These are phyloP conservation scores for Chromosphaera perkinsii DNA, from an alignment of 208 protist genomes.

Conservation along the genomic window DNA sequence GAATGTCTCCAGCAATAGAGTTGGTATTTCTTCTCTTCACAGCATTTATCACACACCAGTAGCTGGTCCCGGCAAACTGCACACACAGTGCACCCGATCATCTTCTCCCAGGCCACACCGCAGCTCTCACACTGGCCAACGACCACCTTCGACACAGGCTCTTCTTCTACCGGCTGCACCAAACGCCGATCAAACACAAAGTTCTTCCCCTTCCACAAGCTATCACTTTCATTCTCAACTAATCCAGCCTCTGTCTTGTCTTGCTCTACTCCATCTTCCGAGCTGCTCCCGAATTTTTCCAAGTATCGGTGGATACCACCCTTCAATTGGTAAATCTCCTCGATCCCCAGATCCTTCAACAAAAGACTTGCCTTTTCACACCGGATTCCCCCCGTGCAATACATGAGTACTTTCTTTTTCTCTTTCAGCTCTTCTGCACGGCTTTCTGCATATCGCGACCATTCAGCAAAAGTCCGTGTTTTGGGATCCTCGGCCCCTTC, in stretches of 20 bases:
- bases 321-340: constrained; percentile 4
- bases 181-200: constrained; percentile 6
- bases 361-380: constrained; percentile 10
- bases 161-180: not conserved
- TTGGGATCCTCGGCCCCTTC: not conserved
- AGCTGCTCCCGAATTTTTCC: not conserved
- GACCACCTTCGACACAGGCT: not conserved
- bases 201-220: constrained; percentile 6
- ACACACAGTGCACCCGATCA: not conserved
- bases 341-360: not conserved
- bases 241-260: too few species aligned
- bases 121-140: not conserved
- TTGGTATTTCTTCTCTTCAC: not conserved
- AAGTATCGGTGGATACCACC: constrained; percentile 21
- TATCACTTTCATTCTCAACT: too few species aligned
- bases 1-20: too few species aligned
- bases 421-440: not conserved
- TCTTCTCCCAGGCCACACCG: not conserved
- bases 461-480: constrained; percentile 6
- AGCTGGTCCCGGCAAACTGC: constrained; percentile 1
- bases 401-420: constrained; percentile 20
- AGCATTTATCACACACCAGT: not conserved
- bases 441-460: constrained; percentile 5
- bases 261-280: too few species aligned
- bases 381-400: constrained; percentile 13